Evolutionary conservation across 2,329 filamentous ascomycete genomes (phyloP).

Genomic region (Zymoseptoria passerinii): DNA sequence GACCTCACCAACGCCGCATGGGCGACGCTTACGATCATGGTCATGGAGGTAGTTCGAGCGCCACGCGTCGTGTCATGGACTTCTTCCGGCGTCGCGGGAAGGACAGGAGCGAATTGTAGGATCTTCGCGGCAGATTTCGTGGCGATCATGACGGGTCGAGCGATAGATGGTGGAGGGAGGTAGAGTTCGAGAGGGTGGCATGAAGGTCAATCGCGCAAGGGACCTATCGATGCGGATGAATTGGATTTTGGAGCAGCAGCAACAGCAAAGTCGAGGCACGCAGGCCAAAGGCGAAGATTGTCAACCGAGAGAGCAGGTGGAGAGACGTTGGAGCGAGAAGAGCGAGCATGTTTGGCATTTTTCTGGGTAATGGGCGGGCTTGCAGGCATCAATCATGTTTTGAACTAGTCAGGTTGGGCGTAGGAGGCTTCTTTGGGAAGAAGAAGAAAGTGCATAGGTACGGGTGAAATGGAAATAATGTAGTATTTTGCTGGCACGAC

Average conservation of each 20-base stretch:
- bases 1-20: conserved; percentile 81
- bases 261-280: background rate
- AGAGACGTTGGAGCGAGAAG: background rate
- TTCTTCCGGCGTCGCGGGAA: conserved; percentile 86
- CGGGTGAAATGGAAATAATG: background rate
- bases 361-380: background rate
- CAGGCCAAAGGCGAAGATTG: background rate
- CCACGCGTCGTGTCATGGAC: conserved; percentile 92
- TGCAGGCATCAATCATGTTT: background rate
- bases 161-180: background rate
- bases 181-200: background rate
- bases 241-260: background rate
- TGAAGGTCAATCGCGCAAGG: background rate
- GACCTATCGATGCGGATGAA: background rate
- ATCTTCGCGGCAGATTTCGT: background rate
- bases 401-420: background rate
- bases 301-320: background rate
- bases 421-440: background rate
- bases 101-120: conserved; percentile 30
- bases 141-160: background rate
- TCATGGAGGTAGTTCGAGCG: conserved; percentile 73
- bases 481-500: background rate
- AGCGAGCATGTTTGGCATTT: background rate
- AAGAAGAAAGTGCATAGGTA: background rate
- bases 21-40: conserved; percentile 77